Conservation (phyloP, 1,284 basidiomycete species). For the Sporisorium graminicola region DNA sequence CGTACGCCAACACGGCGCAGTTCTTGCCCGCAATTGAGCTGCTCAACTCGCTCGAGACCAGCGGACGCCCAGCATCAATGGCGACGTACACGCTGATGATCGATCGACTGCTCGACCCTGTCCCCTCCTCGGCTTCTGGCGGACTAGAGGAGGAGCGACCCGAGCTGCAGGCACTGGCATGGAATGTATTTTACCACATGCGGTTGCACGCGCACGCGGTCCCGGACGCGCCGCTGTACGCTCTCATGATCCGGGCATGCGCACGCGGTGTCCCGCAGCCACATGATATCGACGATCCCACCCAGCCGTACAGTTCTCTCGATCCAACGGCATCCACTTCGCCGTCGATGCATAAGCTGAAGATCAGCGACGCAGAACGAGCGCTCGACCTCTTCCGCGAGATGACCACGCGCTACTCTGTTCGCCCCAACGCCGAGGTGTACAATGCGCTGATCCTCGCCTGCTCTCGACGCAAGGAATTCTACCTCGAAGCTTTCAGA, state of each 20-base stretch:
- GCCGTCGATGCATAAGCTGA: accelerated
- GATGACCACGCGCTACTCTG: constrained; percentile 79
- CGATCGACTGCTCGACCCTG: constrained; percentile 40
- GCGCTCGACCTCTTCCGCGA: constrained; percentile 94
- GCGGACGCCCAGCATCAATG: constrained; percentile 54
- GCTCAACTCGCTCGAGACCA: constrained; percentile 48
- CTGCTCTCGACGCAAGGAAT: constrained; percentile 72
- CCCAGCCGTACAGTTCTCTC: neutral
- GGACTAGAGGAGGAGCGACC: constrained; percentile 38
- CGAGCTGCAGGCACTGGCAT: constrained; percentile 69
- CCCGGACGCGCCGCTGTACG: constrained; percentile 82
- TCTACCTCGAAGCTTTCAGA: constrained; percentile 69
- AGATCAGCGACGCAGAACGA: constrained; percentile 81
- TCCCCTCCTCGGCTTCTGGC: constrained; percentile 3
- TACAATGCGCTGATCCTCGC: constrained; percentile 87
- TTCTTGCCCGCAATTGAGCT: constrained; percentile 48
- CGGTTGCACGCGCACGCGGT: constrained; percentile 89
- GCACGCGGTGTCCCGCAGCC: constrained; percentile 74
- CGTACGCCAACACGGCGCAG: constrained; percentile 40
- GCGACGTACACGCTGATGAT: constrained; percentile 64
- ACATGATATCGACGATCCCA: constrained; percentile 60
- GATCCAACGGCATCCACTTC: neutral
- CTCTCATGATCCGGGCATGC: constrained; percentile 89
- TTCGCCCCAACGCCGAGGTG: constrained; percentile 78
- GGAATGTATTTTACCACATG: constrained; percentile 96